phyloP scores from a whole-genome alignment of 768 basidiomycete species.

The Gloeostereum incarnatum region DNA sequence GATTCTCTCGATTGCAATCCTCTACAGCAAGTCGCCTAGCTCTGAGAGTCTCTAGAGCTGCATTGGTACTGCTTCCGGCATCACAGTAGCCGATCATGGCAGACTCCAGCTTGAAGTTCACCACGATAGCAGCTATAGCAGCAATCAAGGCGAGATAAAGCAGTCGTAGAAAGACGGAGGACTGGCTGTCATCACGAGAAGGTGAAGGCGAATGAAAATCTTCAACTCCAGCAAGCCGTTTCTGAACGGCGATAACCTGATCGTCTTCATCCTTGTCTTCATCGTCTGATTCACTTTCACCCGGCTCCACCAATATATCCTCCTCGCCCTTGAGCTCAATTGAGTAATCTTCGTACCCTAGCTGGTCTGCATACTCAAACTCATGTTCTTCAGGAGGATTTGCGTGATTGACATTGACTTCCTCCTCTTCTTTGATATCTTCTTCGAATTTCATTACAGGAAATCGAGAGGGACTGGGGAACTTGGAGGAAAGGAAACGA shows the following conservation, averaged over 20 bases:
- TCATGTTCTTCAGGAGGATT: conserved; percentile 9
- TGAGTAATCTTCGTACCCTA: neutral
- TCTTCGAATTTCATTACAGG: neutral
- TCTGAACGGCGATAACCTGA: conserved; percentile 24
- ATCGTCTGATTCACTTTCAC: conserved; percentile 9
- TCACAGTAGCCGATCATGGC: conserved; percentile 73
- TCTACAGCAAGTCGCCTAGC: conserved; percentile 35
- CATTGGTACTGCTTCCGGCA: conserved; percentile 50
- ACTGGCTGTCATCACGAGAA: neutral
- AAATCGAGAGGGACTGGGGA: conserved; percentile 6
- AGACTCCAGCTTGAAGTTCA: conserved; percentile 60
- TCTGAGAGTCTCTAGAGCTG: conserved; percentile 37
- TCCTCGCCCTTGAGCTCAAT: conserved; percentile 4
- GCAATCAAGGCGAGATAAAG: conserved; percentile 27
- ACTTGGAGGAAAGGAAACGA: conserved; percentile 12
- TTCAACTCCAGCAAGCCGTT: conserved; percentile 27
- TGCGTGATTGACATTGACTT: conserved; percentile 14
- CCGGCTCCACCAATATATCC: conserved; percentile 8
- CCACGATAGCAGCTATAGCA: conserved; percentile 20
- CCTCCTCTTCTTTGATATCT: conserved; percentile 14
- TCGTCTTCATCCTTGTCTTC: conserved; percentile 13
- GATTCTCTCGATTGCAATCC: conserved; percentile 48
- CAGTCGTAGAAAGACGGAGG: conserved; percentile 30
- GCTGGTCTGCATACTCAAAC: conserved; percentile 5
- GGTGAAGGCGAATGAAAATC: conserved; percentile 5